phyloP scores from a whole-genome alignment of 306 rosid genomes.

The Dryas alaskensis region DNA sequence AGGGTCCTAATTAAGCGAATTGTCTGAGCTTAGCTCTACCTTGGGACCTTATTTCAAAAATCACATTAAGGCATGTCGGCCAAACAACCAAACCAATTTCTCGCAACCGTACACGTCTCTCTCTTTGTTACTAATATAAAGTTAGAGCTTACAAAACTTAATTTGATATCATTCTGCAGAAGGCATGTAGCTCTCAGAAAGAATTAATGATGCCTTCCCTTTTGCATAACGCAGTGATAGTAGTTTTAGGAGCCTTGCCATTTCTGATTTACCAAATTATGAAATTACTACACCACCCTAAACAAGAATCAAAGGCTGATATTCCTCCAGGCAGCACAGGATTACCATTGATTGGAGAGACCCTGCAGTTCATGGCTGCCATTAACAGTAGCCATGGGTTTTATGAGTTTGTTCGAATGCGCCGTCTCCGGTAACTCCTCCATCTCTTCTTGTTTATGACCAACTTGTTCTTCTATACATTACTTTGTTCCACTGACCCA shows the following conservation, averaged over 20 bases:
- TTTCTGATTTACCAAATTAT: constrained; percentile 19
- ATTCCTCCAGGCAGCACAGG: constrained; percentile 70
- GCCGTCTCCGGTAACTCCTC: constrained; percentile 50
- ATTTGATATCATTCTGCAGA: too few species aligned
- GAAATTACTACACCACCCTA: constrained; percentile 15
- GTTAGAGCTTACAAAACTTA: too few species aligned
- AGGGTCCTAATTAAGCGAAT: neutral
- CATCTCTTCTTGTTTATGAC: neutral
- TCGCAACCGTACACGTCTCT: neutral
- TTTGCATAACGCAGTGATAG: constrained; percentile 17
- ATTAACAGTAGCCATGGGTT: constrained; percentile 59
- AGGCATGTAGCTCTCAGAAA: too few species aligned
- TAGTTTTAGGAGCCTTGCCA: constrained; percentile 17
- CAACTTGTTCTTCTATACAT: neutral
- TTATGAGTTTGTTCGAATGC: constrained; percentile 65
- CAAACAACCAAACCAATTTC: neutral
- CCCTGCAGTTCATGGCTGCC: constrained; percentile 89
- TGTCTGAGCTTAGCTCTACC: neutral
- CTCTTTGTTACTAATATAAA: neutral
- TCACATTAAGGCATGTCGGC: neutral
- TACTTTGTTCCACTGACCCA: too few species aligned
- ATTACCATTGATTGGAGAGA: constrained; percentile 72
- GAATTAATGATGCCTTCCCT: constrained; percentile 35
- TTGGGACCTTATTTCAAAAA: neutral
- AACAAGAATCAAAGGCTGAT: constrained; percentile 17